phyloP scores from a whole-genome alignment of 176 grass and related monocot species.

The Neostapfia colusana region DNA sequence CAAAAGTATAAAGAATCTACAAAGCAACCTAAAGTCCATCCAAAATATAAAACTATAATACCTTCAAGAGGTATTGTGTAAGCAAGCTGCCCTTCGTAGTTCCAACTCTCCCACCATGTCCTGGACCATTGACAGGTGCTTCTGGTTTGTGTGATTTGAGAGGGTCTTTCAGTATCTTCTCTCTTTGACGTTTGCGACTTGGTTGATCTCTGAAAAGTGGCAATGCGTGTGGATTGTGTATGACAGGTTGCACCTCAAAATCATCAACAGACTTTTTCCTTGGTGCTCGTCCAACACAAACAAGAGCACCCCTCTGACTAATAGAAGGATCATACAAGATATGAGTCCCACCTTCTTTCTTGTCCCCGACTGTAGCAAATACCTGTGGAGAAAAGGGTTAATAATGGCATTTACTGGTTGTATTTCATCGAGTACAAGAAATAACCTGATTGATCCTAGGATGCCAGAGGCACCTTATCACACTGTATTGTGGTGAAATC shows the following conservation, averaged over 20 bases:
- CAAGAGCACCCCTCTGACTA: slow-evolving; percentile 94
- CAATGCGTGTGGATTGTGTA: slow-evolving; percentile 94
- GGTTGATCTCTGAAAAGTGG: slow-evolving; percentile 90
- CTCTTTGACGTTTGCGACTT: slow-evolving; percentile 86
- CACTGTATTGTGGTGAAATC: slow-evolving; percentile 84
- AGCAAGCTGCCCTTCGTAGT: slow-evolving; percentile 90
- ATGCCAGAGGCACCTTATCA: slow-evolving; percentile 82
- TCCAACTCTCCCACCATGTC: slow-evolving; percentile 90
- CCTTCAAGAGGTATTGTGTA: slow-evolving; percentile 96
- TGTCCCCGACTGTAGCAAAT: slow-evolving; percentile 89
- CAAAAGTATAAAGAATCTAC: slow-evolving; percentile 1
- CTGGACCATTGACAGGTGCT: slow-evolving; percentile 83
- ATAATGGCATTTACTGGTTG: neutral
- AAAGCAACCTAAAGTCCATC: slow-evolving; percentile 14
- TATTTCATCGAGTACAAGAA: slow-evolving; percentile 7
- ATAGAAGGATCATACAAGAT: slow-evolving; percentile 90
- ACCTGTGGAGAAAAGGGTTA: slow-evolving; percentile 57
- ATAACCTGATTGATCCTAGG: slow-evolving; percentile 91
- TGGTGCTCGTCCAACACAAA: slow-evolving; percentile 89
- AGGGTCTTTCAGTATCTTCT: slow-evolving; percentile 85
- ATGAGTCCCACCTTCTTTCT: slow-evolving; percentile 90
- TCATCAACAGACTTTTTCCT: slow-evolving; percentile 93
- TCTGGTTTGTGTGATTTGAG: slow-evolving; percentile 95
- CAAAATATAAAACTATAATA: slow-evolving; percentile 35
- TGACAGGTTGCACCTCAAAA: slow-evolving; percentile 86